Percentiles rank a stretch among this genome's conserved stretches.
These are phyloP conservation scores for Phytopythium helicoides DNA, from an alignment of 352 stramenopile species.

Conservation along the genomic window DNA sequence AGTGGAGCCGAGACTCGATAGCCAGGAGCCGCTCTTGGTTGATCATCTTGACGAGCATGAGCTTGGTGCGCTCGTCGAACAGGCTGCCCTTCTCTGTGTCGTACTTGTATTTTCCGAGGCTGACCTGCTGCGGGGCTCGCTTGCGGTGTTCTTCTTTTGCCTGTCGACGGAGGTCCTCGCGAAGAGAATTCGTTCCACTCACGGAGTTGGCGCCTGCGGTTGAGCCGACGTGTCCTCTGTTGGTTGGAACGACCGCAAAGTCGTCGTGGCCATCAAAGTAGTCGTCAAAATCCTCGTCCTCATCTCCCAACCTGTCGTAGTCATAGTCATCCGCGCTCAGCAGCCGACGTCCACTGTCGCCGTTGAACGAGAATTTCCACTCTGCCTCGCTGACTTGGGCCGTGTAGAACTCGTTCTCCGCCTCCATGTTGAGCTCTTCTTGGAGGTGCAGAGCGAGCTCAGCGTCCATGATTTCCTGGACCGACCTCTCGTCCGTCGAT, in stretches of 20 bases:
- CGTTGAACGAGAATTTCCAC: conserved; percentile 3
- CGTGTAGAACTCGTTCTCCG: not conserved
- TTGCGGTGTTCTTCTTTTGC: conserved; percentile 22
- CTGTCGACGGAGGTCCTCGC: conserved; percentile 31
- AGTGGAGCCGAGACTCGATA: conserved; percentile 45
- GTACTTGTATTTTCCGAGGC: conserved; percentile 26
- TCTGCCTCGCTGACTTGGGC: conserved; percentile 10
- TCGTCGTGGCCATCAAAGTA: conserved; percentile 14
- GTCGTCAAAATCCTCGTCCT: conserved; percentile 7
- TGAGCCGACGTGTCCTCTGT: conserved; percentile 7
- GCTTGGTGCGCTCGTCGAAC: conserved; percentile 49
- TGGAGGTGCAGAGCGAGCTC: conserved; percentile 45
- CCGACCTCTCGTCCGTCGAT: conserved; percentile 7
- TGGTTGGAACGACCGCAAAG: conserved; percentile 12
- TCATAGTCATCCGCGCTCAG: conserved; percentile 8
- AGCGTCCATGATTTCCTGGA: conserved; percentile 73
- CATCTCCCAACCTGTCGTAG: conserved; percentile 1
- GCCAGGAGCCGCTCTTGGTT: conserved; percentile 29
- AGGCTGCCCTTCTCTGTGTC: conserved; percentile 33
- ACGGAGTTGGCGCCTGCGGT: not conserved
- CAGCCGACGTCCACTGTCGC: not conserved
- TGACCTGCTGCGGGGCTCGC: conserved; percentile 9
- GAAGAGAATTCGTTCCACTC: conserved; percentile 23
- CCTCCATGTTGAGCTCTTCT: conserved; percentile 10
- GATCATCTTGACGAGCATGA: conserved; percentile 50